These are phyloP conservation scores for Zea luxurians DNA, from an alignment of 176 grass and related monocot genomes.

Conservation along the genomic window DNA sequence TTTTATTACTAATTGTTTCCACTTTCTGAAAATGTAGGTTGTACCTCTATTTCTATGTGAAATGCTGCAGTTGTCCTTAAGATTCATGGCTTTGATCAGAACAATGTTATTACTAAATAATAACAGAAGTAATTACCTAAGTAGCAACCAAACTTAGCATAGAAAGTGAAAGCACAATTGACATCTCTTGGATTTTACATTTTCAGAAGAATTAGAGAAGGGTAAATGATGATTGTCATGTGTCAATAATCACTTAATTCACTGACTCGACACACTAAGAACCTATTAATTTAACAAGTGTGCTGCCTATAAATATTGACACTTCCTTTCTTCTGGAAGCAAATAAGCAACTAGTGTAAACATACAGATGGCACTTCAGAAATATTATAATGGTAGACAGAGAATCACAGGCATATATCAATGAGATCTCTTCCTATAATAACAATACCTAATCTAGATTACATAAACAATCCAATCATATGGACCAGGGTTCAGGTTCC, in stretches of 20 bases:
- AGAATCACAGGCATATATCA: background rate
- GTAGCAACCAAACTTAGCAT: background rate
- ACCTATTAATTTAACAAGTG: background rate
- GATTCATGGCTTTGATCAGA: background rate
- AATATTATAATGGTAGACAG: background rate
- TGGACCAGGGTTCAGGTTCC: background rate
- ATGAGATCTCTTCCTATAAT: background rate
- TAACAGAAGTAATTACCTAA: background rate
- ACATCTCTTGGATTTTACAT: background rate
- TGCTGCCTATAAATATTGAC: background rate
- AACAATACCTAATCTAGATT: background rate
- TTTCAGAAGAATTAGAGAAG: conserved; percentile 5
- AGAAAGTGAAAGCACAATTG: background rate
- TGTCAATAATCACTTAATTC: background rate
- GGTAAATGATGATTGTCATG: background rate
- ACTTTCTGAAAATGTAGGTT: conserved; percentile 16
- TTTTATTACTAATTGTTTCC: conserved; percentile 7
- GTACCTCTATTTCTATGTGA: background rate
- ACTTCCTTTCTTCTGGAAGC: background rate
- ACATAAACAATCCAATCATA: conserved; percentile 9
- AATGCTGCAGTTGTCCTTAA: background rate
- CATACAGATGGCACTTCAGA: background rate
- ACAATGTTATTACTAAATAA: background rate
- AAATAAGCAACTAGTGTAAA: background rate
- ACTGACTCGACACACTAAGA: background rate